A percentile compares a stretch with the other conserved stretches of the same genome.
Conservation (phyloP, 108 stramenopile species). For the Cylindrotheca closterium region DNA sequence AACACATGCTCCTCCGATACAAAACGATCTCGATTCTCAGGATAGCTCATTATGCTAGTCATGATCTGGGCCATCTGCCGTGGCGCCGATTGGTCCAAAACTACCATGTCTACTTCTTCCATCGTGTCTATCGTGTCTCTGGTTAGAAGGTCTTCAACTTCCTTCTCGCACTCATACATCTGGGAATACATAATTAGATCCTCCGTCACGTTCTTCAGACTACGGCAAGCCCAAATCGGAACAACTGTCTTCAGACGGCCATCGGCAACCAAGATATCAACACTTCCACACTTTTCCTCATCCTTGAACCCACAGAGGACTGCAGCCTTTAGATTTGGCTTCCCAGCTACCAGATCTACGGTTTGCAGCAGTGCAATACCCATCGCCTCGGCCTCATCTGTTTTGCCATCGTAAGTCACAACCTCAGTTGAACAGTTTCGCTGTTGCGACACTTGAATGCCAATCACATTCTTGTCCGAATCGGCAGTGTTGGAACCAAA, state of each 20-base stretch:
- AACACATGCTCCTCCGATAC: constrained; percentile 1
- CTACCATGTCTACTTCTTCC: constrained; percentile 23
- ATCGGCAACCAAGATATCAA: constrained; percentile 1
- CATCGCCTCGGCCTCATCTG: neutral
- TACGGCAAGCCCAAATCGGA: constrained; percentile 16
- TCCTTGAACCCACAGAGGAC: constrained; percentile 26
- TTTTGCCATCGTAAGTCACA: neutral
- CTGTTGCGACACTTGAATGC: constrained; percentile 43
- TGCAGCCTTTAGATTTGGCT: constrained; percentile 5
- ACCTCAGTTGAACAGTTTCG: constrained; percentile 19
- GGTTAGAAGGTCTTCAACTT: neutral
- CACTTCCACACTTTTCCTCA: constrained; percentile 8
- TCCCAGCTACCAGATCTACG: neutral
- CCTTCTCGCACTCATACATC: constrained; percentile 43
- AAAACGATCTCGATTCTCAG: neutral
- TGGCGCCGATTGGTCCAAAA: constrained; percentile 32
- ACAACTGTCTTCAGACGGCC: constrained; percentile 7
- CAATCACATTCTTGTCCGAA: constrained; percentile 31
- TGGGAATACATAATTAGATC: neutral
- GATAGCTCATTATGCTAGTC: constrained; percentile 10
- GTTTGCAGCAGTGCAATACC: neutral
- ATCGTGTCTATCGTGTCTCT: neutral
- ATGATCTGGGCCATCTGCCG: constrained; percentile 24
- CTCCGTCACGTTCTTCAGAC: neutral
- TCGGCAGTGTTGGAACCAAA: constrained; percentile 64